Conservation (phyloP, 257 asterid species). For the Gentiana straminea region DNA sequence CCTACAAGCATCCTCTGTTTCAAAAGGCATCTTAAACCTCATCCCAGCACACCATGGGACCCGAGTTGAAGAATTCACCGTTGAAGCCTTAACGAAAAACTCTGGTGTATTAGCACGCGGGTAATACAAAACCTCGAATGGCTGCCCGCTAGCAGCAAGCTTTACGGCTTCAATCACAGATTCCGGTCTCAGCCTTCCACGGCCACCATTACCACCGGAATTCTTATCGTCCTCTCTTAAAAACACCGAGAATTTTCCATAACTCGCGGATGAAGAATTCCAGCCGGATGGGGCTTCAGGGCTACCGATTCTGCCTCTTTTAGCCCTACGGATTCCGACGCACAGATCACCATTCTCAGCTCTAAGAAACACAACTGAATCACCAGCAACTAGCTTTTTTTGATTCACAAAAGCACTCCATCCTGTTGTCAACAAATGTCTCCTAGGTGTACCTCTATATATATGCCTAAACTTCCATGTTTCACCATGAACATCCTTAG, state of each 20-base stretch:
- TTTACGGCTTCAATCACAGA: constrained; percentile 39
- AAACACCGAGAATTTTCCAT: constrained; percentile 24
- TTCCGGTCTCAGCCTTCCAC: constrained; percentile 33
- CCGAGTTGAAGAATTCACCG: constrained; percentile 37
- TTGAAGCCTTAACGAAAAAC: constrained; percentile 43
- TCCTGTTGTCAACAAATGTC: constrained; percentile 64
- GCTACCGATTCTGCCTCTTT: constrained; percentile 31
- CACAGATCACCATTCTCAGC: constrained; percentile 40
- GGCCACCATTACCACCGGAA: constrained; percentile 18
- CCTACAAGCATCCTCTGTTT: constrained; percentile 52
- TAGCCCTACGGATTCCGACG: constrained; percentile 50
- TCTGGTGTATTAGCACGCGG: constrained; percentile 55
- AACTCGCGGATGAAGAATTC: constrained; percentile 31
- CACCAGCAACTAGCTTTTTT: constrained; percentile 55
- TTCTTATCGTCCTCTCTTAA: constrained; percentile 29
- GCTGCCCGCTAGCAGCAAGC: constrained; percentile 40
- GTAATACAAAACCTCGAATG: constrained; percentile 42
- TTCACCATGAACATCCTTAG: constrained; percentile 28
- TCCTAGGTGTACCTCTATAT: constrained; percentile 47
- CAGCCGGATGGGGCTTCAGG: constrained; percentile 31
- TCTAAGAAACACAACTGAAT: constrained; percentile 47
- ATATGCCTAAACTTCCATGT: constrained; percentile 60
- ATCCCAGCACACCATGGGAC: constrained; percentile 45
- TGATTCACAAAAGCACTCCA: constrained; percentile 60
- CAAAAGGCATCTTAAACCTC: constrained; percentile 66